Base-by-base conservation (phyloP, 2,329 filamentous ascomycete genomes). In the Aaosphaeria pasadenensis region DNA sequence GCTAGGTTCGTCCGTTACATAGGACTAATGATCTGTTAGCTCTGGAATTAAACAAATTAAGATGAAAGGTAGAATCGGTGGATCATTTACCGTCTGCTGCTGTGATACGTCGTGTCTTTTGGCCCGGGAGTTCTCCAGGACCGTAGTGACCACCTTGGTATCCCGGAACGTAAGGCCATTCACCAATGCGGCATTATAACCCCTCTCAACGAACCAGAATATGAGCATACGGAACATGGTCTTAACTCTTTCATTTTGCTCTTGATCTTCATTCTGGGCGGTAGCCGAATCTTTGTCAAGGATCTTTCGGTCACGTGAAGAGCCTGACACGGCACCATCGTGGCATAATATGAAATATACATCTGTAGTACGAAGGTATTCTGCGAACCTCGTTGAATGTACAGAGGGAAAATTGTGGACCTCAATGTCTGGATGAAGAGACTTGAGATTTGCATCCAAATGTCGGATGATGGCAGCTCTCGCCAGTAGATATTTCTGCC, bases 301-400 rank as follows among this genome's bases (percentile, higher is more conserved):
- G 33, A 56, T 45, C 40, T 55, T 45, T 13, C 52, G 50, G 43
- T 58, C 65, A 28, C 52, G 55, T 24, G 56, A 46, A 32, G 59
- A 57, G 38, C 45, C 56, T 35, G 57, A 57, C 3, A 59, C 62
- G 32, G 74, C 73, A 41, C 84, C 86, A 62, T 89, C 84, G 54
- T 88, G 84, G 45, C 80, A 82, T 73, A 91, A 79, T 45, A 89
- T 69, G 55, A 90, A 88, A 59, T 87, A 84, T 4, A 84, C 72
- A 0, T 81, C 77, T 28, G 77, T 75, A 1, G 63, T 59, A 2
- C 71, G 54, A 1, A 88, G 69, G 57, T 88, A 87, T 1, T 74
- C 57, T 5, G 64, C 51, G 56, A 88, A 90, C 0, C 70, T 71
- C 0, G 64, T 43, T 38, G 77, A 77, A 9, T 74, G 64, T 11